phyloP scores from a whole-genome alignment of 208 protist species.

The Balamuthia mandrillaris region DNA sequence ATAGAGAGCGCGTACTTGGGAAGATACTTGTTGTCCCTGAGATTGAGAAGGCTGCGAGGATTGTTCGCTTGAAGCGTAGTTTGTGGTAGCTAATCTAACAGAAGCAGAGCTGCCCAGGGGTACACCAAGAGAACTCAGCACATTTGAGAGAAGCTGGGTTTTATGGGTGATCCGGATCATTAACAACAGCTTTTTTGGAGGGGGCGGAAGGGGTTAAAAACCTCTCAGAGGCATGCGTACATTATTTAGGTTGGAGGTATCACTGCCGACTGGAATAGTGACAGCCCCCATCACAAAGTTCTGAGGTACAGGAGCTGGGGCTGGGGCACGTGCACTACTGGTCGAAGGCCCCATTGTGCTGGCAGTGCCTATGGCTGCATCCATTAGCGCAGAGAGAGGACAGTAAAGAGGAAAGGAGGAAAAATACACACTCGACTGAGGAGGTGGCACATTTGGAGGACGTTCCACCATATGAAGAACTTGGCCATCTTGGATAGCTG shows the following conservation, averaged over 20 bases:
- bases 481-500: background rate
- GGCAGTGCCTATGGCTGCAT: background rate
- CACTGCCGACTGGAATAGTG: background rate
- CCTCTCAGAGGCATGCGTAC: background rate
- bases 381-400: background rate
- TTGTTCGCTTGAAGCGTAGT: too few species aligned
- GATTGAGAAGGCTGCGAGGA: too few species aligned
- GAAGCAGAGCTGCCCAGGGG: too few species aligned
- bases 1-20: too few species aligned
- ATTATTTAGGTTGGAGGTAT: background rate
- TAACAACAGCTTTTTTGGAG: background rate
- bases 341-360: background rate
- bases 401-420: background rate
- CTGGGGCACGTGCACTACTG: background rate
- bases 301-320: background rate
- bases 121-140: slow-evolving; percentile 12
- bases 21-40: too few species aligned
- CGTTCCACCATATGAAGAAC: slow-evolving; percentile 26
- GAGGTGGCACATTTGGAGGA: background rate
- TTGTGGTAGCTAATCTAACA: too few species aligned
- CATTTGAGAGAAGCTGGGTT: background rate
- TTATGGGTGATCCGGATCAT: background rate
- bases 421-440: background rate
- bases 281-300: slow-evolving; percentile 26
- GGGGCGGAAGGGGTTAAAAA: background rate